Evolutionary conservation across 805 yeast species (phyloP), one percentile per base, ranked within the genome.

Genomic region (Cyberlindnera euphorbiiphila): DNA sequence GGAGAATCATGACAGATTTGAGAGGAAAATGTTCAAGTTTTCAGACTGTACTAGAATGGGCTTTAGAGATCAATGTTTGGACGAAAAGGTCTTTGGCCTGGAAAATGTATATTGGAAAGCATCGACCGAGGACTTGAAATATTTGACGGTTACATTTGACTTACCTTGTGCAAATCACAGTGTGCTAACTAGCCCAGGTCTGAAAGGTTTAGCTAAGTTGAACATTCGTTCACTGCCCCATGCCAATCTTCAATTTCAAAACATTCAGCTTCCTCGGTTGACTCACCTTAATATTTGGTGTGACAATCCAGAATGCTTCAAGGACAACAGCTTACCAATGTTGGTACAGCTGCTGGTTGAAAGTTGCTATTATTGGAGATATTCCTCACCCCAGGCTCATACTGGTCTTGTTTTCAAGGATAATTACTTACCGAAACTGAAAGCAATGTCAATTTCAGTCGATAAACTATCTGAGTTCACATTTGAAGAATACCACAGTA

Each of bases 71-170:
- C 6, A 18, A 10, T 5, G 26, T 3, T 4, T 11, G 14, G 31
- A 21, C 10, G 21, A 12, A n/a, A 14, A 14, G 15, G 11, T 33
- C 11, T 33, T 33, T 26, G 26, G 11, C 15, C 21, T 14, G 3
- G 15, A 33, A 3, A 20, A n/a, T 11, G 36, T 33, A 16, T 33
- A 33, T 12, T 33, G 36, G 36, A 33, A 33, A 18, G 9, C 15
- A 4, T n/a, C 25, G 6, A 25, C 26, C 15, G 18, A 19, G 9
- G 16, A 26, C 12, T 13, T 33, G 36, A 20, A 33, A 15, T 30
- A 25, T 15, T 15, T 33, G 27, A 12, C 9, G 14, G 13, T 25
- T 6, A 6, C 27, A 25, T 25, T 9, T 15, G 28, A 15, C 11
- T 13, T 28, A 4, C n/a, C 13, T 16, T 9, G 18, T 14, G n/a